Percentiles rank a stretch among this genome's conserved stretches.
Conservation (phyloP, 495 filamentous ascomycete genomes). For the Trichocladium uniseriatum region DNA sequence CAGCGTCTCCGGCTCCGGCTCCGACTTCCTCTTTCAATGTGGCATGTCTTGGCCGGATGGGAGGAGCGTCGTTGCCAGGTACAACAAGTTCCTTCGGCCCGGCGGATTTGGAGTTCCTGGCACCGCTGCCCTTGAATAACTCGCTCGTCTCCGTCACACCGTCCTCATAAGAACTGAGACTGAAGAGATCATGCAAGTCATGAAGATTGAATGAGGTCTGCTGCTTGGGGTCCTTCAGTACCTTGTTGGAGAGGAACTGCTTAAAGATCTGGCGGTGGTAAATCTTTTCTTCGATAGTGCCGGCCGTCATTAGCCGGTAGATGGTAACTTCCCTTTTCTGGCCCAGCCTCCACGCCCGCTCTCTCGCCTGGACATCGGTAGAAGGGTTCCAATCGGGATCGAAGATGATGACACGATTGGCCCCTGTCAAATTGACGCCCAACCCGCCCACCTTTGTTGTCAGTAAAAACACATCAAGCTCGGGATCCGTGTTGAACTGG, state of each 20-base stretch:
- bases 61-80: constrained; percentile 13
- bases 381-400: constrained; percentile 98
- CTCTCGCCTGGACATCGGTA: constrained; percentile 87
- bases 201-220: constrained; percentile 73
- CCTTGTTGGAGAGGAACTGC: constrained; percentile 90
- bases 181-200: constrained; percentile 86
- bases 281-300: constrained; percentile 97
- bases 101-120: constrained; percentile 44
- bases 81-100: constrained; percentile 28
- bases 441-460: constrained; percentile 93
- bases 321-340: constrained; percentile 91
- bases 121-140: constrained; percentile 76
- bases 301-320: constrained; percentile 91
- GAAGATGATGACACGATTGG: constrained; percentile 91
- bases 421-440: constrained; percentile 88
- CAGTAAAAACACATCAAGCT: constrained; percentile 79
- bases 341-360: constrained; percentile 89
- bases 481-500: constrained; percentile 73
- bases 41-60: background rate
- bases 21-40: background rate
- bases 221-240: constrained; percentile 84
- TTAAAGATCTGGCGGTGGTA: constrained; percentile 98
- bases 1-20: constrained; percentile 2
- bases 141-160: constrained; percentile 71
- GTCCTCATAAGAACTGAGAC: constrained; percentile 58